Conservation (phyloP, 2,329 filamentous ascomycete genomes). For the Epichloe sp. region DNA sequence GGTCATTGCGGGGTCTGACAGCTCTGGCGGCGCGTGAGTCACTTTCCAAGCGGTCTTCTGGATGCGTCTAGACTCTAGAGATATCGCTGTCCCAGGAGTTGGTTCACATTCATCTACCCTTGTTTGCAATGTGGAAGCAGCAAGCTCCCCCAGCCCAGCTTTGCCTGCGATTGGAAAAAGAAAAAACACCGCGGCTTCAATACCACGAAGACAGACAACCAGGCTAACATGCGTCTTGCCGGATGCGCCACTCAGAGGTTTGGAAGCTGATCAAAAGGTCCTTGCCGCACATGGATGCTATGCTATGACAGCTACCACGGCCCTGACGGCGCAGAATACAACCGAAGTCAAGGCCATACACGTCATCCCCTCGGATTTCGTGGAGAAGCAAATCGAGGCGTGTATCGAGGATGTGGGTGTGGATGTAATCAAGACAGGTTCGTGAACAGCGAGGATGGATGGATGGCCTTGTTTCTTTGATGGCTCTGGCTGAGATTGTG, state of each 20-base stretch:
- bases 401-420: conserved; percentile 73
- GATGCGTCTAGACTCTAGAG: no score
- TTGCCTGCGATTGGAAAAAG: background rate
- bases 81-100: no score
- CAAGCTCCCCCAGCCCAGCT: background rate
- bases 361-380: conserved; percentile 62
- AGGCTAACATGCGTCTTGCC: background rate
- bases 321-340: conserved; percentile 93
- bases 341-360: conserved; percentile 72
- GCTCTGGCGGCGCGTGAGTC: conserved; percentile 72
- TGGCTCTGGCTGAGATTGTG: background rate
- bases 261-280: conserved; percentile 93
- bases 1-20: conserved; percentile 79
- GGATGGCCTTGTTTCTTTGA: background rate
- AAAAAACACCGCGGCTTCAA: no score
- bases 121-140: background rate
- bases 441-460: conserved; percentile 8
- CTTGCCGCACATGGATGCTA: conserved; percentile 87
- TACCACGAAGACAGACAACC: no score
- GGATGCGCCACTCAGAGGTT: conserved; percentile 44
- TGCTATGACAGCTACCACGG: conserved; percentile 90
- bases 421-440: conserved; percentile 87
- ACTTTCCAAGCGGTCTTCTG: no score
- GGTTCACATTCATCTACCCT: background rate
- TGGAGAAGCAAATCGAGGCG: conserved; percentile 74